Base-by-base conservation (phyloP, 495 filamentous ascomycete genomes). In the Apodospora peruviana region DNA sequence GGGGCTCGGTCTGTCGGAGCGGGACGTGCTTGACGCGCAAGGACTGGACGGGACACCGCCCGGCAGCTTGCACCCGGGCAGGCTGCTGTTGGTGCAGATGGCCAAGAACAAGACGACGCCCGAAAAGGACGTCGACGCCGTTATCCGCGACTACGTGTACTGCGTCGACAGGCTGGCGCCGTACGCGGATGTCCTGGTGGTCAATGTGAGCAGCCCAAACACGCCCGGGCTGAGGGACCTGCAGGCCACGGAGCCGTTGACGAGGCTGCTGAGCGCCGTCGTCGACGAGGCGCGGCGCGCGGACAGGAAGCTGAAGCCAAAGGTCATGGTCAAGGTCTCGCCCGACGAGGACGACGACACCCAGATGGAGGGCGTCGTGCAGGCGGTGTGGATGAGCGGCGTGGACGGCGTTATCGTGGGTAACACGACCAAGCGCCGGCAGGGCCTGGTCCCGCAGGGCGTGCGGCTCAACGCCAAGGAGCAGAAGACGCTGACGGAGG, bases 321-420 rank as follows among this genome's bases (percentile, higher is more conserved):
- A 74, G 45, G 87, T 97, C 23, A 94, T 97, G 85, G 93, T 98
- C 45, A 98, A 98, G 73, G 90, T 96, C 24, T 91, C 87, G 49
- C 93, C 93, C 1, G 93, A 98, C 50, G 91, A 95, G 71, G 90
- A 96, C 60, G 76, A 81, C 4, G 79, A 89, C 32, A 77, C 80
- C 37, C 87, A 96, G 57, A 79, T 98, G 45, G 74, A 79, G 19
- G 93, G 90, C 3, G 95, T 96, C 40, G 91, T 89, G 53, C 78
- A 88, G 41, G 93, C 93, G 0, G 82, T 96, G 29, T 86, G 83
- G 77, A 75, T 76, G 35, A 84, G 86, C 37, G 90, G 90, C 9
- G 89, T 96, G 4, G 89, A 95, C 51, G 93, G 93, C 0, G 83
- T 98, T 4, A 95, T 97, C 56, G 91, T 98, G n/a, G 91, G 90